These are phyloP conservation scores for Geranium brycei DNA, from an alignment of 345 rosid species.

Conservation along the genomic window DNA sequence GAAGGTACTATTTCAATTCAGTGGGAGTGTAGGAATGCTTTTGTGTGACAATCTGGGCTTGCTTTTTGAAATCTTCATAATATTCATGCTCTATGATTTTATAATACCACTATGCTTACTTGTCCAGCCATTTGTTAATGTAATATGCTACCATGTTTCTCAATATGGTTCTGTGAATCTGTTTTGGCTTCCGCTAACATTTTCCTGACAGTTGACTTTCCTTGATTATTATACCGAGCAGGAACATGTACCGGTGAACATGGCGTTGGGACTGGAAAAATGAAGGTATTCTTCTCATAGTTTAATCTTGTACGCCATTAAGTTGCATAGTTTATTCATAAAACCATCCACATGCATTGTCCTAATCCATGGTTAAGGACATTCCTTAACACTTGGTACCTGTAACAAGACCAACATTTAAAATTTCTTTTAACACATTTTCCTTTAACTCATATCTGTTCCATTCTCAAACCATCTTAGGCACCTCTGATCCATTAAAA, in stretches of 20 bases:
- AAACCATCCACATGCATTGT: neutral
- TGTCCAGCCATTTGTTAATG: too few species aligned
- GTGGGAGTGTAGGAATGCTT: too few species aligned
- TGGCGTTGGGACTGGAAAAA: conserved; percentile 87
- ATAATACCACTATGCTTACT: too few species aligned
- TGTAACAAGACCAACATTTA: too few species aligned
- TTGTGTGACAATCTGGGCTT: neutral
- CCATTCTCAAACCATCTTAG: too few species aligned
- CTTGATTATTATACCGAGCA: conserved; percentile 18
- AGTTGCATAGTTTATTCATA: neutral
- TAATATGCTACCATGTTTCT: too few species aligned
- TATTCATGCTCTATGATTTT: too few species aligned
- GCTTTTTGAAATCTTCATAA: too few species aligned
- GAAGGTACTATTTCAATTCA: conserved; percentile 33
- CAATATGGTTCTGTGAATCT: neutral
- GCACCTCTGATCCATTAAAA: too few species aligned
- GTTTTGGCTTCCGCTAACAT: neutral
- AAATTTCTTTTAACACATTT: too few species aligned
- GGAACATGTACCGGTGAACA: conserved; percentile 97
- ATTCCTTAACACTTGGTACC: too few species aligned
- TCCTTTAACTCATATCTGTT: too few species aligned
- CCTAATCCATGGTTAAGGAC: neutral
- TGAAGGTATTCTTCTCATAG: conserved; percentile 42
- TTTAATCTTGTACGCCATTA: neutral
- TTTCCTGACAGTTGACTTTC: neutral